Base-by-base conservation (phyloP, 257 asterid genomes). In the Solanum chiquidenum region DNA sequence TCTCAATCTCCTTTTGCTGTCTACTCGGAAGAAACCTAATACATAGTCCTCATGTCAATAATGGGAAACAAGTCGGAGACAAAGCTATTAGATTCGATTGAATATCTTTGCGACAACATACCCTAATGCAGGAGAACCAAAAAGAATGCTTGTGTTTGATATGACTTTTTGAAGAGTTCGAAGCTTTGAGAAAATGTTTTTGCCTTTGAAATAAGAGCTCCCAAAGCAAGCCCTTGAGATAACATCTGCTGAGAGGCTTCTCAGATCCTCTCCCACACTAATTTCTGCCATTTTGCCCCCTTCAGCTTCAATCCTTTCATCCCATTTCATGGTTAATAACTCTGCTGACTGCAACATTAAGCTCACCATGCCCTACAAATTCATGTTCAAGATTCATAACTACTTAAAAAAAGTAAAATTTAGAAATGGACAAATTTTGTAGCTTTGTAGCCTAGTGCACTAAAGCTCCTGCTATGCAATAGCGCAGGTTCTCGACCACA, bases 141-240 rank as follows among this genome's bases (percentile, higher is more conserved):
- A 95, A 46, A 96, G 95, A 42, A 93, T 85, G 73, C 93, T 89
- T 34, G 93, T 96, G 42, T 83, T 87, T 58, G 96, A 85, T 9
- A 95, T 93, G 91, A 92, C 90, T 87, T 92, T 93, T 52, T 93
- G 96, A 87, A 96, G 96, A 33, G 95, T 92, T 91, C 98, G 90
- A 74, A 96, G 98, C 91, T 93, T 94, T 34, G 95, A 91, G 91
- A 95, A 96, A 20, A 96, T 95, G 33, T 92, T 85, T 83, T 93
- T 91, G 87, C 98, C 98, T 89, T 93, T 92, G 87, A 90, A 87
- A 84, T 91, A 95, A 3, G 96, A 96, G 87, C 98, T 94, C 37
- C 98, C 98, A 89, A 96, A 96, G 86, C 96, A 96, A 20, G 98
- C 95, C 91, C 94, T 93, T 21, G 98, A 93, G 86, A 96, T 96